Percentiles rank a stretch among this genome's conserved stretches.
Evolutionary conservation across 768 basidiomycete genomes (phyloP).

Genomic region (Psilocybe subaeruginosa): DNA sequence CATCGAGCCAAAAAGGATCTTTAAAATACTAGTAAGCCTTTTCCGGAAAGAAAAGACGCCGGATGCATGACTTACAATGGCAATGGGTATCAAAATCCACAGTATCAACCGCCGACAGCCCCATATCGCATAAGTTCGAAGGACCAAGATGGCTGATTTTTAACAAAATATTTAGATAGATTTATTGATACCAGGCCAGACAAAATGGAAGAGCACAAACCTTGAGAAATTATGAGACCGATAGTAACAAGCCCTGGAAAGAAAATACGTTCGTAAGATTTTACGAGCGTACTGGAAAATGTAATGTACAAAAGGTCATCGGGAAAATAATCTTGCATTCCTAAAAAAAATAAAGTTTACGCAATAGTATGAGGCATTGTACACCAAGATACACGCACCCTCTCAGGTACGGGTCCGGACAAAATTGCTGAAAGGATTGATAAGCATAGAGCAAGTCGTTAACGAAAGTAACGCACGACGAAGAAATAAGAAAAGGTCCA

Average conservation of each 20-base stretch:
- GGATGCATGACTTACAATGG: not conserved
- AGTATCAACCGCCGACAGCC: not conserved
- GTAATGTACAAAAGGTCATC: not conserved
- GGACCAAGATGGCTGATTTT: not conserved
- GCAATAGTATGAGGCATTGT: not conserved
- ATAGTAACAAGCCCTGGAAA: not conserved
- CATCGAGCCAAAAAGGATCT: constrained; percentile 1
- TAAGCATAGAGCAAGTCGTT: not conserved
- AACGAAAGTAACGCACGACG: not conserved
- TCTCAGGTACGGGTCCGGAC: not conserved
- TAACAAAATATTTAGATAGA: not conserved
- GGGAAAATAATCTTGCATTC: constrained; percentile 2
- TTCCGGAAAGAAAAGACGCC: not conserved
- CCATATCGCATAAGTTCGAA: constrained; percentile 9
- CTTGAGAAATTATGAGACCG: constrained; percentile 2
- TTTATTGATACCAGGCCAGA: not conserved
- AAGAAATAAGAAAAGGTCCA: constrained; percentile 3
- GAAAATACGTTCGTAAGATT: not conserved
- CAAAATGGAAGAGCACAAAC: not conserved
- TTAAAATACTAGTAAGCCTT: not conserved
- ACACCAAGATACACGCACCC: not conserved
- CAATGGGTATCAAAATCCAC: not conserved
- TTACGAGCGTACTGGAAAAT: not conserved
- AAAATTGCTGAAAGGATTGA: not conserved
- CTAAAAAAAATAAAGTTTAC: not conserved